phyloP scores from a whole-genome alignment of 2,329 filamentous ascomycete genomes.

The Epichloe typhina region DNA sequence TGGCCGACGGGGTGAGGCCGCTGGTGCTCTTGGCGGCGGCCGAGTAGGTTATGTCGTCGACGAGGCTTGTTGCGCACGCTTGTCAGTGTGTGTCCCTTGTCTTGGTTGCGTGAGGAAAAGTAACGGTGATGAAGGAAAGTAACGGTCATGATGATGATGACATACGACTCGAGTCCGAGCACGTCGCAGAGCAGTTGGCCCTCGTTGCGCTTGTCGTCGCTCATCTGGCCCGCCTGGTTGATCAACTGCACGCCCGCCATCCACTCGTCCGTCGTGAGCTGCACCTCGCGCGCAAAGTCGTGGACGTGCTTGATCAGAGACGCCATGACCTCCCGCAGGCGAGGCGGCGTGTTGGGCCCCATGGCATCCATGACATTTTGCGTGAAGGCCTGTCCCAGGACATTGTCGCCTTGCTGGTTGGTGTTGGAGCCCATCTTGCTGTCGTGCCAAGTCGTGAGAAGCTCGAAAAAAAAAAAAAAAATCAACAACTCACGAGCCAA shows the following conservation, averaged over 20 bases:
- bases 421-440: background rate
- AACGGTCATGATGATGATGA: background rate
- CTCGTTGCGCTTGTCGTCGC: constrained; percentile 57
- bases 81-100: too few relatives aligned
- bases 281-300: constrained; percentile 67
- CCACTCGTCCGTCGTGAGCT: constrained; percentile 74
- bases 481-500: background rate
- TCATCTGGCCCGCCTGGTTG: constrained; percentile 54
- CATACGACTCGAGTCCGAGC: constrained; percentile 56
- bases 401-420: constrained; percentile 4
- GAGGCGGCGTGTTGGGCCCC: constrained; percentile 55
- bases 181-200: constrained; percentile 60
- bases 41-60: constrained; percentile 71
- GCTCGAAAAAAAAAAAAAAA: too few relatives aligned
- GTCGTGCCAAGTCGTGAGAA: background rate
- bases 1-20: constrained; percentile 56
- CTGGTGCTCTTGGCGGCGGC: constrained; percentile 28
- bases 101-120: too few relatives aligned
- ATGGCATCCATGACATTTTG: constrained; percentile 59
- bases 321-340: constrained; percentile 54
- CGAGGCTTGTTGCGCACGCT: constrained; percentile 27
- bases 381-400: constrained; percentile 46
- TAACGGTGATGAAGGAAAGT: too few relatives aligned
- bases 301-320: constrained; percentile 63
- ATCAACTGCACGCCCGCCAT: constrained; percentile 50